Evolutionary conservation across 116 monocot genomes (phyloP).

Genomic region (Zostera marina): DNA sequence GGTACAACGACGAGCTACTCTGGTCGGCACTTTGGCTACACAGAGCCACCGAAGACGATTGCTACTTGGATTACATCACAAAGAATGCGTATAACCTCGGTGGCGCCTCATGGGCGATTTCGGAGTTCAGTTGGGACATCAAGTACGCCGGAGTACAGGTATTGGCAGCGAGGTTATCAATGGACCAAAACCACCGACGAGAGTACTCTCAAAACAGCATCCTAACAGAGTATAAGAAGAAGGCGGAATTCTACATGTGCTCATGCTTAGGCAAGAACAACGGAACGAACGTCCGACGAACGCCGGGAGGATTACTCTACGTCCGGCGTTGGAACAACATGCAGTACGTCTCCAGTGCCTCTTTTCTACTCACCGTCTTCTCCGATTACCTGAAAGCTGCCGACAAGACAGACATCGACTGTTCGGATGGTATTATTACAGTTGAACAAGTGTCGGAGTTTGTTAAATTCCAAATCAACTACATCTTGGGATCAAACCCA

Average conservation of each 20-base stretch:
- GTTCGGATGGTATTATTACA: slow-evolving; percentile 11
- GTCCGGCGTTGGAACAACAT: slow-evolving; percentile 64
- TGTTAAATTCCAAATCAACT: slow-evolving; percentile 57
- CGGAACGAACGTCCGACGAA: slow-evolving; percentile 26
- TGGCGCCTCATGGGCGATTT: slow-evolving; percentile 73
- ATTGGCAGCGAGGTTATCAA: slow-evolving; percentile 46
- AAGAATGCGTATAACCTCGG: slow-evolving; percentile 40
- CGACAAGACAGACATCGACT: slow-evolving; percentile 8
- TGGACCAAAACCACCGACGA: neutral
- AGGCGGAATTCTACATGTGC: slow-evolving; percentile 63
- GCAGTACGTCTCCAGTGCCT: slow-evolving; percentile 57
- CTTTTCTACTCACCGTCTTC: slow-evolving; percentile 51
- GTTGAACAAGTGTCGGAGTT: neutral
- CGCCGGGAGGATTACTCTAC: slow-evolving; percentile 57
- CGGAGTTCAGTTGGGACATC: slow-evolving; percentile 84
- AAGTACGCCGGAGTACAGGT: slow-evolving; percentile 77
- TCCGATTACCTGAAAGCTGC: slow-evolving; percentile 28
- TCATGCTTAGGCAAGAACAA: slow-evolving; percentile 41
- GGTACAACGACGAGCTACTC: slow-evolving; percentile 41
- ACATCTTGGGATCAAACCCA: slow-evolving; percentile 83
- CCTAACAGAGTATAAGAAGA: slow-evolving; percentile 31
- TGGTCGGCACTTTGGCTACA: slow-evolving; percentile 68
- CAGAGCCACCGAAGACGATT: slow-evolving; percentile 27
- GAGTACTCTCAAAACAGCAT: slow-evolving; percentile 21
- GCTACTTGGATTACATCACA: slow-evolving; percentile 50